Conservation (phyloP, 2,329 filamentous ascomycete genomes). For the Colletotrichum magnum region DNA sequence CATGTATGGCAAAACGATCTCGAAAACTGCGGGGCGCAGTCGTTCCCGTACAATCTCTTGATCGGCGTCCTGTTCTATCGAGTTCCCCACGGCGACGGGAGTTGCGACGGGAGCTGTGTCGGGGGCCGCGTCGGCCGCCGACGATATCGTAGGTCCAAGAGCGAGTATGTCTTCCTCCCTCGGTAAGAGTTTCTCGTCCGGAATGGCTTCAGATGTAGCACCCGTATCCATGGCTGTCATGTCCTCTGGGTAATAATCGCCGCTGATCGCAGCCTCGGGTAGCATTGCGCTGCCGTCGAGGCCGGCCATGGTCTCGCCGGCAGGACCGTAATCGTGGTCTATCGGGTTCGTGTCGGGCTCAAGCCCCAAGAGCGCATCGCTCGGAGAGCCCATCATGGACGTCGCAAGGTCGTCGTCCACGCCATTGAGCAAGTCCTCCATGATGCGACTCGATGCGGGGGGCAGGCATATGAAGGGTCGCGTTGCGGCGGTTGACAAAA, state of each 20-base stretch:
- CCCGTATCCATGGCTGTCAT: too few relatives aligned
- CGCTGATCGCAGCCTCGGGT: neutral
- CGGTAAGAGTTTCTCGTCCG: too few relatives aligned
- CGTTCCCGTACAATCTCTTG: neutral
- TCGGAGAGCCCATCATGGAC: neutral
- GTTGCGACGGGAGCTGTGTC: too few relatives aligned
- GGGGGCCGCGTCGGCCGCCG: too few relatives aligned
- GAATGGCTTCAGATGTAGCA: too few relatives aligned
- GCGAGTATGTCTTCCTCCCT: too few relatives aligned
- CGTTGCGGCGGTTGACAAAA: neutral
- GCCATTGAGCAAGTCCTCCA: slow-evolving; percentile 40
- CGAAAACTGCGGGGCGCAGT: slow-evolving; percentile 41
- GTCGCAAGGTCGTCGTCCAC: slow-evolving; percentile 39
- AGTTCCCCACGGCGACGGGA: too few relatives aligned
- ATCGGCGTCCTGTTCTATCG: too few relatives aligned
- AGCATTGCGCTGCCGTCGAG: neutral
- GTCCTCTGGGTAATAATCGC: neutral
- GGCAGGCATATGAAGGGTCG: neutral
- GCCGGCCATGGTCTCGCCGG: neutral
- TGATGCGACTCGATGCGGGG: slow-evolving; percentile 41
- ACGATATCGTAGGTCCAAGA: too few relatives aligned
- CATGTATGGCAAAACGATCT: slow-evolving; percentile 50
- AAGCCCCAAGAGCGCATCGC: slow-evolving; percentile 35
- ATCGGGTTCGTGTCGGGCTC: neutral
- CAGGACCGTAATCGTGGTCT: neutral